Conservation (phyloP, 2,329 filamentous ascomycete species). For the Meredithiella fracta region DNA sequence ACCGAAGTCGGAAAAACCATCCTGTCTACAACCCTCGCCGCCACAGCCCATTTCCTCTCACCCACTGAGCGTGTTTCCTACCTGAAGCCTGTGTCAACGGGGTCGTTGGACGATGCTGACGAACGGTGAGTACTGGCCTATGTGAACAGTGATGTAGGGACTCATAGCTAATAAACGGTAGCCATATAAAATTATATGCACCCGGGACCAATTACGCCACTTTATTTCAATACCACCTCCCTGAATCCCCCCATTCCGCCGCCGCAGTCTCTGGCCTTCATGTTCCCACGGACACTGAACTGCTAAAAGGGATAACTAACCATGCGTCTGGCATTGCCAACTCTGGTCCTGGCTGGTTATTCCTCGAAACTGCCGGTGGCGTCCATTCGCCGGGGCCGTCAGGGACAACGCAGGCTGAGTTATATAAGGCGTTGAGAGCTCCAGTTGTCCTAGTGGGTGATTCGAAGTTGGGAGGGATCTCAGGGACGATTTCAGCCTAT, state of each 20-base stretch:
- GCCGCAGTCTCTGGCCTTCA: slow-evolving; percentile 34
- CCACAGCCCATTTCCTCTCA: slow-evolving; percentile 35
- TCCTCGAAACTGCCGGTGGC: slow-evolving; percentile 70
- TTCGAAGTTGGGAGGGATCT: slow-evolving; percentile 61
- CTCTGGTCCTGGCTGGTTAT: slow-evolving; percentile 36
- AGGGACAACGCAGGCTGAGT: slow-evolving; percentile 59
- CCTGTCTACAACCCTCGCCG: slow-evolving; percentile 55
- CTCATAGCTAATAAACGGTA: slow-evolving; percentile 20
- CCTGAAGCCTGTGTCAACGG: slow-evolving; percentile 71
- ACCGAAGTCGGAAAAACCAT: slow-evolving; percentile 78
- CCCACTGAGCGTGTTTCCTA: slow-evolving; percentile 39
- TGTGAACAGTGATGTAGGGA: not conserved
- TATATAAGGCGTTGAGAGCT: slow-evolving; percentile 57
- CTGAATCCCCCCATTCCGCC: slow-evolving; percentile 65
- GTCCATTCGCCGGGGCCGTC: slow-evolving; percentile 66
- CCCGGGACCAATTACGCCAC: slow-evolving; percentile 33
- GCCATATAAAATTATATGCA: slow-evolving; percentile 47
- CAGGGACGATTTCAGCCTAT: slow-evolving; percentile 61
- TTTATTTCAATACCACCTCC: slow-evolving; percentile 55
- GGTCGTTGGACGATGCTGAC: slow-evolving; percentile 52
- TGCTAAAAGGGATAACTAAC: slow-evolving; percentile 32
- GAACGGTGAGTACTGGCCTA: slow-evolving; percentile 36
- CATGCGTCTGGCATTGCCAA: slow-evolving; percentile 29
- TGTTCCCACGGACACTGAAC: slow-evolving; percentile 32
- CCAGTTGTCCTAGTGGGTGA: slow-evolving; percentile 64